These are phyloP conservation scores for Neocatenulostroma microsporum DNA, from an alignment of 2,329 filamentous ascomycete genomes.

Conservation along the genomic window DNA sequence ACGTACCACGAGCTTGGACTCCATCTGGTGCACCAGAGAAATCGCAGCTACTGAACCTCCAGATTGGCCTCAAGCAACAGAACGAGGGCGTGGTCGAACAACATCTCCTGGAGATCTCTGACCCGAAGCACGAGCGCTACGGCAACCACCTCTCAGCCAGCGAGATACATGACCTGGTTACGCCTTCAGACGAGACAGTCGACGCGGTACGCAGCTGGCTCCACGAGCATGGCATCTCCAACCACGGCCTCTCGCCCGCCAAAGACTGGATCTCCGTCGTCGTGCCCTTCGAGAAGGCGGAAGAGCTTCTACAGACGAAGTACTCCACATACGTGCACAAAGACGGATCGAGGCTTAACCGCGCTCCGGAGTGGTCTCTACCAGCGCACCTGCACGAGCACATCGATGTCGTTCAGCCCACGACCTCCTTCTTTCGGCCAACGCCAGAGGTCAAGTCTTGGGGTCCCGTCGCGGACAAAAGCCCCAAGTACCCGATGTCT, in stretches of 20 bases:
- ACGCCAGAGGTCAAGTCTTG: conserved; percentile 3
- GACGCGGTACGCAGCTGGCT: conserved; percentile 51
- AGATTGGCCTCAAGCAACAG: conserved; percentile 53
- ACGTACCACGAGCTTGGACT: conserved; percentile 46
- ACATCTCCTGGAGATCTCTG: conserved; percentile 48
- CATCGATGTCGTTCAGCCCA: conserved; percentile 54
- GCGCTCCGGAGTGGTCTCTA: conserved; percentile 52
- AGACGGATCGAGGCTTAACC: conserved; percentile 46
- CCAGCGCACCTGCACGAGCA: conserved; percentile 50
- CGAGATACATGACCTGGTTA: conserved; percentile 48
- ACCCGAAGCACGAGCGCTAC: conserved; percentile 48
- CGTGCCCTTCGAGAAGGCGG: conserved; percentile 45
- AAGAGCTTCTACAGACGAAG: conserved; percentile 47
- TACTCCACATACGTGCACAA: conserved; percentile 47
- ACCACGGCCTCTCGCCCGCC: conserved; percentile 42
- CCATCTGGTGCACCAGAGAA: conserved; percentile 41
- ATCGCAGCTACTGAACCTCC: conserved; percentile 45
- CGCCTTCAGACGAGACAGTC: conserved; percentile 46
- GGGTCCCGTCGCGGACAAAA: conserved; percentile 6
- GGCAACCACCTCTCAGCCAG: conserved; percentile 45
- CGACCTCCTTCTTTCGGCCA: conserved; percentile 50
- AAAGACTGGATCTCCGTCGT: conserved; percentile 52
- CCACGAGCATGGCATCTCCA: conserved; percentile 44
- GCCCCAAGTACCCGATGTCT: conserved; percentile 13
- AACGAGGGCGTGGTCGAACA: conserved; percentile 49